Conservation (phyloP, 352 stramenopile genomes). For the Pythium diclinum region DNA sequence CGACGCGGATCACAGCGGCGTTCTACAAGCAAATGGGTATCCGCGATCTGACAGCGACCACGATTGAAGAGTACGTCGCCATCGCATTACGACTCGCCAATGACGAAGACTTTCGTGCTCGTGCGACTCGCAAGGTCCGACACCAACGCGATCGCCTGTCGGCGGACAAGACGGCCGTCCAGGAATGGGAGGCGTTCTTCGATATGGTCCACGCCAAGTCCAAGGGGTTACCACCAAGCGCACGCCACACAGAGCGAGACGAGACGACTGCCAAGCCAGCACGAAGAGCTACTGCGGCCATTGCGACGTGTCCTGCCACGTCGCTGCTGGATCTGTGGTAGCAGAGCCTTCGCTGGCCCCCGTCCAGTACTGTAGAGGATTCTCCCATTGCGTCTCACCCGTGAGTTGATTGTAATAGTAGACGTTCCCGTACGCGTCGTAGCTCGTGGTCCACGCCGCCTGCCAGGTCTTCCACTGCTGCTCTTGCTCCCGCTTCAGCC, state of each 20-base stretch:
- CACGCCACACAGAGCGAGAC: background rate
- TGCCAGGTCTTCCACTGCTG: constrained; percentile 31
- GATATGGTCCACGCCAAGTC: constrained; percentile 24
- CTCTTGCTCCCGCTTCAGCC: constrained; percentile 32
- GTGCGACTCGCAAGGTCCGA: constrained; percentile 46
- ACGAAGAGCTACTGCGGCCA: background rate
- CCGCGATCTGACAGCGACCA: constrained; percentile 42
- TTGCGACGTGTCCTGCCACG: constrained; percentile 22
- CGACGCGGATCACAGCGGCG: constrained; percentile 53
- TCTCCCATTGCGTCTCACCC: constrained; percentile 55
- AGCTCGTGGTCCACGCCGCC: constrained; percentile 44
- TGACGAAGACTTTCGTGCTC: constrained; percentile 40
- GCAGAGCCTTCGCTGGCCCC: background rate
- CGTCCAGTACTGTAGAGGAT: constrained; percentile 12
- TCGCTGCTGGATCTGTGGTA: constrained; percentile 21
- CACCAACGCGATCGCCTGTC: constrained; percentile 40
- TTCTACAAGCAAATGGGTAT: constrained; percentile 72
- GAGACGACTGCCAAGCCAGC: background rate
- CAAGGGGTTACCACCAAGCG: background rate
- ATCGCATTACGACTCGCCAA: constrained; percentile 53
- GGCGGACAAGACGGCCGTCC: constrained; percentile 38
- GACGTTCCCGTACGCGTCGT: constrained; percentile 44
- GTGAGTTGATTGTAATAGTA: constrained; percentile 69
- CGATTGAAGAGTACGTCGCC: constrained; percentile 46
- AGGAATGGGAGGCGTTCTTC: constrained; percentile 76